These are phyloP conservation scores for Scheffersomyces parashehatae DNA, from an alignment of 1,139 yeast species.

Conservation along the genomic window DNA sequence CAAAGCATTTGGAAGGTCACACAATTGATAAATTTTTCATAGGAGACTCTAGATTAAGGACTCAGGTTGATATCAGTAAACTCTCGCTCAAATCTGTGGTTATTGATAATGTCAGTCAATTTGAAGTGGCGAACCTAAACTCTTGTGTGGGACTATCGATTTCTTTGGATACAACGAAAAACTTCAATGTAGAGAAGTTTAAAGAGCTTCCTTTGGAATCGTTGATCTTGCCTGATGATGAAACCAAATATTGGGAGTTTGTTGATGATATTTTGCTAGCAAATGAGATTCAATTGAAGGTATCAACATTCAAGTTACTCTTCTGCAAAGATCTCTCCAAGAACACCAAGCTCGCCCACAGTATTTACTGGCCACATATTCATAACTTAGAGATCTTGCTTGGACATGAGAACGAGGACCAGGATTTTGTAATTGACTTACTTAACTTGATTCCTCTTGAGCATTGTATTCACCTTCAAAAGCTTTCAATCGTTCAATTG, in stretches of 20 bases:
- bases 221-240: conserved; percentile 17
- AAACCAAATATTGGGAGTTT: conserved; percentile 16
- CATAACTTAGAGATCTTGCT: conserved; percentile 25
- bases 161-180: neutral
- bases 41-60: conserved; percentile 15
- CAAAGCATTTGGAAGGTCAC: conserved; percentile 5
- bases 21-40: conserved; percentile 15
- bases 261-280: conserved; percentile 8
- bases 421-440: conserved; percentile 4
- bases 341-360: conserved; percentile 5
- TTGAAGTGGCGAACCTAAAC: neutral
- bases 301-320: conserved; percentile 19
- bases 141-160: neutral
- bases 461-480: conserved; percentile 20
- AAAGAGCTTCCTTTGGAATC: conserved; percentile 6
- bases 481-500: conserved; percentile 50
- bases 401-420: conserved; percentile 10
- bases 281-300: conserved; percentile 4
- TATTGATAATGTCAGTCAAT: conserved; percentile 9
- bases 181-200: neutral
- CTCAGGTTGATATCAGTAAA: neutral
- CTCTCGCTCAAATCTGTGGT: conserved; percentile 11
- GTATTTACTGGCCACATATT: conserved; percentile 18
- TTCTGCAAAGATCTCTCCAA: conserved; percentile 9
- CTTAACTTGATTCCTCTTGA: conserved; percentile 10